Base-by-base conservation (phyloP, 164 flowering plant species). In the Berberis thunbergii region DNA sequence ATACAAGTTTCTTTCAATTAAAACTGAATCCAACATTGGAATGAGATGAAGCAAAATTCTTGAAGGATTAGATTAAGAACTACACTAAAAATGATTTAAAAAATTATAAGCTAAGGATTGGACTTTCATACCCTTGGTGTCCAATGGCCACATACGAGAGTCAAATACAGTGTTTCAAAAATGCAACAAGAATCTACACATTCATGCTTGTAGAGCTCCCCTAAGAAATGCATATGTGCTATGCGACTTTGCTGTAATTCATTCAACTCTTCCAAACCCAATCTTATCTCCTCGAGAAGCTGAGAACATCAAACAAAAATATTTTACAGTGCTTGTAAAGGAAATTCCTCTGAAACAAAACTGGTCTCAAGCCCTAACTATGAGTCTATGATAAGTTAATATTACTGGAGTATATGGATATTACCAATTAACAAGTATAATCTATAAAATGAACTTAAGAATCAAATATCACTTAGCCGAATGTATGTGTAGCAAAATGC, bases 141-240 rank as follows among this genome's bases (percentile, higher is more conserved):
- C 54, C 86, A 96, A 83, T 95, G 91, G 62, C 97, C 97, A 79
- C 83, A 95, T 73, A 74, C 80, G 69, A 95, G 87, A 65, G 89
- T 83, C 75, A 95, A 60, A 76, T 95, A 81, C 1, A 95, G 90
- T 3, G 97, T 95, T 66, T 95, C 97, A 75, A 95, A 95, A 49
- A 95, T 84, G 52, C 91, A 87, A 66, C 96, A 91, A 12, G 99
- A 91, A 63, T 95, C 99, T 50, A 89, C 86, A 65, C 81, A 97
- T 71, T 91, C 96, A 79, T 85, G 91, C 74, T 91, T 95, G 79
- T 95, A 95, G n/a, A 95, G 81, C 74, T 95, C 99, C 64, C 99
- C 99, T 62, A 95, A 75, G 77, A 91, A 88, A 41, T 97, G 80
- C 97, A 89, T 89, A 71, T 85, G 91, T 46, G 97, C 96, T 65